Evolutionary conservation across 768 basidiomycete genomes (phyloP).

Genomic region (Trametes cingulata): DNA sequence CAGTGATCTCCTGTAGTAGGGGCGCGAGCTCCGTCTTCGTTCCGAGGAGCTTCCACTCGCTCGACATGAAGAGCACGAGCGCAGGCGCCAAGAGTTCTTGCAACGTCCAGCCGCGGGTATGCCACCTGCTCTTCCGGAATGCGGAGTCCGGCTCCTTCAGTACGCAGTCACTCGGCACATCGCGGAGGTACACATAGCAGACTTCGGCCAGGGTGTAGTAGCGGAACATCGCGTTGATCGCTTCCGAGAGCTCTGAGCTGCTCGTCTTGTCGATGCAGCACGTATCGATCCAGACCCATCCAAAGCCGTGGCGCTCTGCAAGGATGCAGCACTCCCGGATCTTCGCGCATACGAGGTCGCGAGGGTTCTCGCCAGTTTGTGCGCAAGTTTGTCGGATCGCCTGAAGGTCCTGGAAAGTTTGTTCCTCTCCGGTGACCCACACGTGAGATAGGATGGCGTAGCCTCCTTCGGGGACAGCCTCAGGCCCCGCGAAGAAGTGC

Average conservation of each 20-base stretch:
- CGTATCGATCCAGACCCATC: conserved; percentile 10
- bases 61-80: not conserved
- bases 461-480: not conserved
- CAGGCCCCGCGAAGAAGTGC: not conserved
- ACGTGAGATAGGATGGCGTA: conserved; percentile 10
- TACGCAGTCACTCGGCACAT: not conserved
- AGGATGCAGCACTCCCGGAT: not conserved
- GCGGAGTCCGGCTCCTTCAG: not conserved
- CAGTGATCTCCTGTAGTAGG: not conserved
- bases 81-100: conserved; percentile 11
- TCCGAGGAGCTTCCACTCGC: not conserved
- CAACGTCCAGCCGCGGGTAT: conserved; percentile 4
- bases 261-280: conserved; percentile 16
- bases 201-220: not conserved
- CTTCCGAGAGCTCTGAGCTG: conserved; percentile 8
- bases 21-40: not conserved
- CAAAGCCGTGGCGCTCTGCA: not conserved
- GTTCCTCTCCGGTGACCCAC: conserved; percentile 1
- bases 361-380: not conserved
- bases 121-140: not conserved
- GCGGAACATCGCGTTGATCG: conserved; percentile 12
- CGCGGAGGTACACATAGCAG: conserved; percentile 4
- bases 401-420: conserved; percentile 1
- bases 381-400: not conserved
- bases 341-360: not conserved